phyloP scores from a whole-genome alignment of 2,329 filamentous ascomycete genomes.

The Pyricularia sp. region DNA sequence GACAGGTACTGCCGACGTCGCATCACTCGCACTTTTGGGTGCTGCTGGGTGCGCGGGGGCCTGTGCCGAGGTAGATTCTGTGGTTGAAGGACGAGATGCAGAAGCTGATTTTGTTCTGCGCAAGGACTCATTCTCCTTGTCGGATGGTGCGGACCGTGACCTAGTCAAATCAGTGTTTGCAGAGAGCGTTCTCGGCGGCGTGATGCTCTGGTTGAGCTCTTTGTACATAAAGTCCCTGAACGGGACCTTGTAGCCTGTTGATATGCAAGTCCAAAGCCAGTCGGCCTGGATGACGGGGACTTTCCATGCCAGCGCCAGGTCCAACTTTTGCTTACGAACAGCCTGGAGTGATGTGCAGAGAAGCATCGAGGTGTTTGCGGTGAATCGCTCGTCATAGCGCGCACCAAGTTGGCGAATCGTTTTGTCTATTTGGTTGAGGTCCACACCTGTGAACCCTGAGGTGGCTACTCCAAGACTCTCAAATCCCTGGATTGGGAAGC shows the following conservation, averaged over 20 bases:
- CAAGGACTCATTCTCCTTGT: conserved; percentile 1
- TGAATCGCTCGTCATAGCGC: conserved; percentile 70
- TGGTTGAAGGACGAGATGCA: neutral
- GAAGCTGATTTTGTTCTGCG: neutral
- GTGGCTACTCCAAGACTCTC: conserved; percentile 63
- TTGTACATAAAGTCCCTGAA: conserved; percentile 37
- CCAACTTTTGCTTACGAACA: conserved; percentile 66
- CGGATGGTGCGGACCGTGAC: conserved; percentile 7
- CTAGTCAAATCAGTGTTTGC: conserved; percentile 5
- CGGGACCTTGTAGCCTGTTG: conserved; percentile 38
- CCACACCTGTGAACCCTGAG: conserved; percentile 74
- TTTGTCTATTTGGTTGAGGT: conserved; percentile 77
- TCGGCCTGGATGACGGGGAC: conserved; percentile 73
- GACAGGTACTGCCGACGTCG: conserved; percentile 12
- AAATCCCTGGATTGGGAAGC: conserved; percentile 63
- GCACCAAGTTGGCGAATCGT: conserved; percentile 69
- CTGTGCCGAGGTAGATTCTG: neutral
- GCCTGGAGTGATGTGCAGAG: conserved; percentile 54
- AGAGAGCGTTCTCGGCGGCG: conserved; percentile 8
- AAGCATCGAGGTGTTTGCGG: conserved; percentile 62
- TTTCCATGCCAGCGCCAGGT: conserved; percentile 62
- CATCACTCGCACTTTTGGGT: conserved; percentile 17
- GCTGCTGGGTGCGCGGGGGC: neutral
- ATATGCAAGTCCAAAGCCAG: conserved; percentile 81
- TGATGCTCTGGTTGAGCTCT: conserved; percentile 27